Percentiles rank a stretch among this genome's conserved stretches.
phyloP scores from a whole-genome alignment of 768 basidiomycete genomes.

The Macrolepiota fuliginosa region DNA sequence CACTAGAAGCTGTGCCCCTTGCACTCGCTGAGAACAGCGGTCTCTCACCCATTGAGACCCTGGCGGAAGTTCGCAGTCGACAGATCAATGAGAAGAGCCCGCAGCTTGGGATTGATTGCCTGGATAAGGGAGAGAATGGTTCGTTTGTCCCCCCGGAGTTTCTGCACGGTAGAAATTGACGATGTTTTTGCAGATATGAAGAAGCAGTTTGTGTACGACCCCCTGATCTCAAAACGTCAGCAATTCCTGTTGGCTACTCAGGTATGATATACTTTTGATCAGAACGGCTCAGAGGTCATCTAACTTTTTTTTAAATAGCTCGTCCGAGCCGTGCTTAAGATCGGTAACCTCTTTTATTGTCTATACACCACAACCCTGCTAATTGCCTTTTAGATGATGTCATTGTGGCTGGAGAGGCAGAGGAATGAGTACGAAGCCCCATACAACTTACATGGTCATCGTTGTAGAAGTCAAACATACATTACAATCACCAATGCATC shows the following conservation, averaged over 20 bases:
- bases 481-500: slow-evolving; percentile 7
- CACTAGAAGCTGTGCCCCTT: slow-evolving; percentile 91
- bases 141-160: slow-evolving; percentile 19
- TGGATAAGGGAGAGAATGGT: slow-evolving; percentile 85
- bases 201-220: slow-evolving; percentile 95
- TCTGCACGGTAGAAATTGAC: neutral
- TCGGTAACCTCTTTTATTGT: slow-evolving; percentile 51
- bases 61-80: slow-evolving; percentile 92
- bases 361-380: neutral
- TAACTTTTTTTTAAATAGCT: slow-evolving; percentile 43
- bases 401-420: slow-evolving; percentile 67
- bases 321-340: slow-evolving; percentile 85
- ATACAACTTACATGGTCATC: neutral
- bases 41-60: slow-evolving; percentile 91
- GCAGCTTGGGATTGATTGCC: slow-evolving; percentile 90
- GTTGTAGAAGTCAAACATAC: neutral
- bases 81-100: slow-evolving; percentile 88
- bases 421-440: slow-evolving; percentile 43
- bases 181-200: slow-evolving; percentile 79
- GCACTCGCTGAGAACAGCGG: slow-evolving; percentile 99
- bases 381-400: slow-evolving; percentile 61
- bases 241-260: slow-evolving; percentile 98
- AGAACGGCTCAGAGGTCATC: neutral
- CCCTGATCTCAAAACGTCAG: slow-evolving; percentile 94
- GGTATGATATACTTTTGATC: slow-evolving; percentile 37